Evolutionary conservation across 2,329 filamentous ascomycete genomes (phyloP).

Genomic region (Stagonosporopsis chrysanthemi): DNA sequence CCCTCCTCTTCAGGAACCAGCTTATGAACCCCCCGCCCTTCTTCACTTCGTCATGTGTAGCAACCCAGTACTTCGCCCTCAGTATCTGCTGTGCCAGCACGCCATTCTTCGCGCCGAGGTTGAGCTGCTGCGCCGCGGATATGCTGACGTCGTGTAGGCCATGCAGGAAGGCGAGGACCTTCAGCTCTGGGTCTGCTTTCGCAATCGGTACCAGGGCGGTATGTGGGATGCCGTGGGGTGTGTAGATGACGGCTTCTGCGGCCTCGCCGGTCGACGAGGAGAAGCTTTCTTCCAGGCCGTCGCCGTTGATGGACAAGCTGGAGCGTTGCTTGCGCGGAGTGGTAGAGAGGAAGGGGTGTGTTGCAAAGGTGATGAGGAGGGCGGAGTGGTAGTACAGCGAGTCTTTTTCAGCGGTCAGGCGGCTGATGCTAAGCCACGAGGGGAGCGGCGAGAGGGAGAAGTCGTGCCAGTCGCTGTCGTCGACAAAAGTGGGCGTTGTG

Average conservation of each 20-base stretch:
- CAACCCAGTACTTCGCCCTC: slow-evolving; percentile 68
- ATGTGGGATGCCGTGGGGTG: slow-evolving; percentile 67
- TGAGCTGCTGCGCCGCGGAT: slow-evolving; percentile 62
- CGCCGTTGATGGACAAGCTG: slow-evolving; percentile 42
- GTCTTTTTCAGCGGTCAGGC: slow-evolving; percentile 63
- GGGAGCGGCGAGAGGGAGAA: slow-evolving; percentile 59
- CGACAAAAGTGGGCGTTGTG: slow-evolving; percentile 57
- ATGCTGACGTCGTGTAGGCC: slow-evolving; percentile 69
- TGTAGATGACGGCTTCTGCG: slow-evolving; percentile 68
- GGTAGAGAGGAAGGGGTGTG: slow-evolving; percentile 38
- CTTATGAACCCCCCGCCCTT: slow-evolving; percentile 64
- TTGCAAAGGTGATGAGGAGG: slow-evolving; percentile 64
- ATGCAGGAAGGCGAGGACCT: slow-evolving; percentile 67
- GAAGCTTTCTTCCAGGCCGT: slow-evolving; percentile 31
- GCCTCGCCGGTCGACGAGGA: slow-evolving; percentile 25
- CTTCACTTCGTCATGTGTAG: slow-evolving; percentile 71
- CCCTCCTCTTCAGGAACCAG: slow-evolving; percentile 56
- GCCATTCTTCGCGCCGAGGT: slow-evolving; percentile 69
- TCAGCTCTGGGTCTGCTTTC: slow-evolving; percentile 56
- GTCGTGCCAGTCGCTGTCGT: slow-evolving; percentile 54
- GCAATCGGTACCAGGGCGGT: slow-evolving; percentile 56
- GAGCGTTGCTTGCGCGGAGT: slow-evolving; percentile 41
- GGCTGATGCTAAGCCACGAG: slow-evolving; percentile 67
- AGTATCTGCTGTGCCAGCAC: slow-evolving; percentile 62
- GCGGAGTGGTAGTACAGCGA: slow-evolving; percentile 66